phyloP scores from a whole-genome alignment of 177 flowering plant species.

The Vitis hybrid region DNA sequence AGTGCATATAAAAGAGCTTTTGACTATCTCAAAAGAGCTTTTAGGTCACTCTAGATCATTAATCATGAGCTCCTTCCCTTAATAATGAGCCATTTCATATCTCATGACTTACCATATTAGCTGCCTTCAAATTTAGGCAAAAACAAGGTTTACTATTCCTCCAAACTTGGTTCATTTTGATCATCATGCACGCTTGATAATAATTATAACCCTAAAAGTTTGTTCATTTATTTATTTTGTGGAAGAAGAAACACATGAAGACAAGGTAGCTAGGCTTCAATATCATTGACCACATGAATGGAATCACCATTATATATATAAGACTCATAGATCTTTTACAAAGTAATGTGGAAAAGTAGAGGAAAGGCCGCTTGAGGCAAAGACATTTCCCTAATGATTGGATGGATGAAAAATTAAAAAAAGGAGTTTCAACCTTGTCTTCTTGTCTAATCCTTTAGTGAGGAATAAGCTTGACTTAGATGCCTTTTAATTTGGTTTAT shows the following conservation, averaged over 20 bases:
- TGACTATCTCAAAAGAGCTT: no score
- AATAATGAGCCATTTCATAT: no score
- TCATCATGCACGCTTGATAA: no score
- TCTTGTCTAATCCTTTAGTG: constrained; percentile 26
- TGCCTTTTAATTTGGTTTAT: constrained; percentile 25
- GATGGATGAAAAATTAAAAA: constrained; percentile 12
- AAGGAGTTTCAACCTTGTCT: constrained; percentile 29
- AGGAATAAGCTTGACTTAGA: constrained; percentile 27
- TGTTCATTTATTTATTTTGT: not conserved
- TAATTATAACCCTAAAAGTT: no score
- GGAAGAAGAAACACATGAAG: not conserved
- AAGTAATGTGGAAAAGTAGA: not conserved
- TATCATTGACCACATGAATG: constrained; percentile 25
- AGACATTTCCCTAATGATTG: constrained; percentile 38
- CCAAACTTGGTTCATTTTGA: no score
- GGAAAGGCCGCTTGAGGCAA: not conserved
- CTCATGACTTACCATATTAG: no score
- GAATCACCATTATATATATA: constrained; percentile 9
- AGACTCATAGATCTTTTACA: constrained; percentile 11
- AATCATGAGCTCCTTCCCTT: no score
- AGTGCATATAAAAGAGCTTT: no score
- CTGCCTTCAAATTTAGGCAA: no score
- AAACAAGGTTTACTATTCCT: no score
- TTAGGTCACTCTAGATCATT: no score
- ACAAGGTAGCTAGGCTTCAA: constrained; percentile 18